A percentile compares a stretch with the other conserved stretches of the same genome.
phyloP scores from a whole-genome alignment of 371 early-diverging fungal genomes.

The Dichotomocladium elegans region DNA sequence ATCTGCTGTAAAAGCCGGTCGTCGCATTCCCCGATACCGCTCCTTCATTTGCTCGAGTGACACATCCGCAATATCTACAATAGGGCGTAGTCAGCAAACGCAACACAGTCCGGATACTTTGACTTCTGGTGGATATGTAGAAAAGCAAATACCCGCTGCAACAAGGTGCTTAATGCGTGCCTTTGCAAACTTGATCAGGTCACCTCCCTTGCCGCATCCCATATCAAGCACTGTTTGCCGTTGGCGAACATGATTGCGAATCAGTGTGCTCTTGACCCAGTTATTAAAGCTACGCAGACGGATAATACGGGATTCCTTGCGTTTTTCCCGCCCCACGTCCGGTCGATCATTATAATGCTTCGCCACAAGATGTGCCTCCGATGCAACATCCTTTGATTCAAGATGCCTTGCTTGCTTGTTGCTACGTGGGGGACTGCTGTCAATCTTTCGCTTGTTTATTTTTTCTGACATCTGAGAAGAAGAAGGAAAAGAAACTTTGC shows the following conservation, averaged over 20 bases:
- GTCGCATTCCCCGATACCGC: conserved; percentile 62
- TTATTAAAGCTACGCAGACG: conserved; percentile 92
- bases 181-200: conserved; percentile 89
- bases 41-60: conserved; percentile 88
- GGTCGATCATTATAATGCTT: conserved; percentile 93
- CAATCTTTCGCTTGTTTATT: too few species aligned
- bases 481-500: too few species aligned
- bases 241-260: conserved; percentile 60
- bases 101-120: too few species aligned
- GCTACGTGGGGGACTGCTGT: too few species aligned
- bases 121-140: too few species aligned
- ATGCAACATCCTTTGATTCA: conserved; percentile 10
- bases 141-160: conserved; percentile 54
- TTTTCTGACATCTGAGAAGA: too few species aligned
- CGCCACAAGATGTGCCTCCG: conserved; percentile 56
- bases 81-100: neutral
- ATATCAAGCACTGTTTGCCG: conserved; percentile 80
- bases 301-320: conserved; percentile 82
- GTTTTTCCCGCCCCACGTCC: conserved; percentile 68
- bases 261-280: conserved; percentile 92
- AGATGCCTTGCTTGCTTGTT: too few species aligned
- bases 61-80: conserved; percentile 87
- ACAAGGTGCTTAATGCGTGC: conserved; percentile 69
- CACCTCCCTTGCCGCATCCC: conserved; percentile 99
- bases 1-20: conserved; percentile 59